A percentile compares a stretch with the other conserved stretches of the same genome.
phyloP scores from a whole-genome alignment of 805 yeast genomes.

The Metschnikowia vanudenii region DNA sequence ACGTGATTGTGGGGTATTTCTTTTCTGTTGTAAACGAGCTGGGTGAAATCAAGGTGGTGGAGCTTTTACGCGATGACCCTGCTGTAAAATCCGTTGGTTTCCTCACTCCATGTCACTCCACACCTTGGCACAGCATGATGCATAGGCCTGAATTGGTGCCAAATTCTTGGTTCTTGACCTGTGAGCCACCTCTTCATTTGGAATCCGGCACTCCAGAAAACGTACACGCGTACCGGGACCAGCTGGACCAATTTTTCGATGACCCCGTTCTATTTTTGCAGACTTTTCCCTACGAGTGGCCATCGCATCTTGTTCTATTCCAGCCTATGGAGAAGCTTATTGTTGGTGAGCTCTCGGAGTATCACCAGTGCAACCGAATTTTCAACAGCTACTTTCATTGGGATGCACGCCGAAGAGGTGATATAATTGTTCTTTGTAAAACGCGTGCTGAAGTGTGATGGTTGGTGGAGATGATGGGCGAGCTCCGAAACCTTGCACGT shows the following conservation, averaged over 20 bases:
- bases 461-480: neutral
- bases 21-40: constrained; percentile 75
- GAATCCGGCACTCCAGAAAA: constrained; percentile 19
- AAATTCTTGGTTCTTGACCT: constrained; percentile 72
- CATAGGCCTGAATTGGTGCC: constrained; percentile 49
- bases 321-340: constrained; percentile 52
- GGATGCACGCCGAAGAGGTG: constrained; percentile 79
- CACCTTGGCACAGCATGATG: constrained; percentile 88
- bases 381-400: constrained; percentile 85
- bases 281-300: constrained; percentile 30
- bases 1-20: constrained; percentile 45
- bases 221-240: constrained; percentile 64
- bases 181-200: constrained; percentile 81
- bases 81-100: constrained; percentile 64
- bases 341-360: constrained; percentile 46
- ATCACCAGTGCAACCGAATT: constrained; percentile 49
- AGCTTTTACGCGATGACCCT: constrained; percentile 44
- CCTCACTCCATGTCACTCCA: constrained; percentile 94
- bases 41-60: constrained; percentile 74
- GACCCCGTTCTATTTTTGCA: constrained; percentile 59
- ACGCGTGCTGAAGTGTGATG: too few species aligned
- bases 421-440: constrained; percentile 59
- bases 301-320: constrained; percentile 70
- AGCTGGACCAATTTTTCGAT: constrained; percentile 79
- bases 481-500: neutral